Percentiles rank a stretch among this genome's conserved stretches.
phyloP scores from a whole-genome alignment of 2,329 filamentous ascomycete species.

The Arthrobotrys megalospora region DNA sequence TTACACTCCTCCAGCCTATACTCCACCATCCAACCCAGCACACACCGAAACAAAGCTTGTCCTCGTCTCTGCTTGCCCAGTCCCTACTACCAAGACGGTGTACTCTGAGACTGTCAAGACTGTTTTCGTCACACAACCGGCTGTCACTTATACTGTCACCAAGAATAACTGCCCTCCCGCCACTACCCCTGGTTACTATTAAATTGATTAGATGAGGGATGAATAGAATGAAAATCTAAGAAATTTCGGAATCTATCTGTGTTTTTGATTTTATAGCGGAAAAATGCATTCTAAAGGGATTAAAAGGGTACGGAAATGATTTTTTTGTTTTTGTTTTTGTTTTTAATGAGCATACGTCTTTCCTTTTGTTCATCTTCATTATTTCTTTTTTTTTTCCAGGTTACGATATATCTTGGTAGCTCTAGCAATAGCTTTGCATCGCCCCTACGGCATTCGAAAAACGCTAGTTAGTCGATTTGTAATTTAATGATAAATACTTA shows the following conservation, averaged over 20 bases:
- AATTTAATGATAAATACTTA: constrained; percentile 2
- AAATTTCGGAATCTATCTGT: not conserved
- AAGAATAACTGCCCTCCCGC: constrained; percentile 26
- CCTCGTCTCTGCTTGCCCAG: constrained; percentile 48
- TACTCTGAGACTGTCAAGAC: constrained; percentile 34
- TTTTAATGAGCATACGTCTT: too few species aligned
- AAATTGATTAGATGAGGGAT: not conserved
- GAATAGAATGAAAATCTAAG: too few species aligned
- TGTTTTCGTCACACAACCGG: constrained; percentile 52
- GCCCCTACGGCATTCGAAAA: not conserved
- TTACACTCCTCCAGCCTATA: constrained; percentile 24
- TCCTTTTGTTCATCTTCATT: too few species aligned
- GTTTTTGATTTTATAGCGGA: not conserved
- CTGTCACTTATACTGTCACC: constrained; percentile 51
- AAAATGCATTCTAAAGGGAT: not conserved
- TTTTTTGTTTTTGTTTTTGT: not conserved
- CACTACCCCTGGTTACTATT: constrained; percentile 27
- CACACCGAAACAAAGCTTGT: constrained; percentile 54
- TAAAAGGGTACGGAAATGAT: not conserved
- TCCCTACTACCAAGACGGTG: constrained; percentile 38
- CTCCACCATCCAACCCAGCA: constrained; percentile 42
- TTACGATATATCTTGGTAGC: not conserved
- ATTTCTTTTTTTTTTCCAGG: not conserved
- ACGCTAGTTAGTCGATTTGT: not conserved
- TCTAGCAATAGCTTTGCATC: not conserved